These are phyloP conservation scores for Primulina huaijiensis DNA, from an alignment of 257 asterid species.

Conservation along the genomic window DNA sequence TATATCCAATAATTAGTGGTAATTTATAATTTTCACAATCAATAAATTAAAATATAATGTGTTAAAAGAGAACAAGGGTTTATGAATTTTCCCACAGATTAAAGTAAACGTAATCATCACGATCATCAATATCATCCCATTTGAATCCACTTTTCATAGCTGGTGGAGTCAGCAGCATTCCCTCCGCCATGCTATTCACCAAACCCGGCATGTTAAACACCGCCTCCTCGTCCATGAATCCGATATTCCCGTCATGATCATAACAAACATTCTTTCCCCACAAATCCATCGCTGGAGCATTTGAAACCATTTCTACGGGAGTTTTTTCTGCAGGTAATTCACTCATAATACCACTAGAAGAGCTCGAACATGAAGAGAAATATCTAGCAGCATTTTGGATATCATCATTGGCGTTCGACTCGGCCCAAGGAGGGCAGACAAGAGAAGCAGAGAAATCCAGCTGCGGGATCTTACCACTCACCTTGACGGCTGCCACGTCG, in stretches of 20 bases:
- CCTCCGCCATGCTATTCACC: conserved; percentile 82
- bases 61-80: not conserved
- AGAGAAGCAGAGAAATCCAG: too few relatives aligned
- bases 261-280: not conserved
- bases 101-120: conserved; percentile 32
- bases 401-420: too few relatives aligned
- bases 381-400: not conserved
- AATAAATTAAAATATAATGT: too few relatives aligned
- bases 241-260: not conserved
- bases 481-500: too few relatives aligned
- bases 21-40: too few relatives aligned
- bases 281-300: not conserved
- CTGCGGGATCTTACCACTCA: not conserved
- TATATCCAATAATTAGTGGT: too few relatives aligned
- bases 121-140: conserved; percentile 32
- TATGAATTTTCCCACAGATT: conserved; percentile 40
- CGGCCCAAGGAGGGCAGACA: too few relatives aligned
- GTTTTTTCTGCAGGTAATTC: too few relatives aligned
- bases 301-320: not conserved
- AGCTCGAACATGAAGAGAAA: not conserved
- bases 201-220: conserved; percentile 66
- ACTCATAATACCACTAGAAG: not conserved
- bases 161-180: conserved; percentile 70
- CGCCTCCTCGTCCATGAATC: conserved; percentile 61
- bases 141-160: conserved; percentile 58